These are phyloP conservation scores for Haplosporangium gracile DNA, from an alignment of 192 early-diverging fungal species.

Conservation along the genomic window DNA sequence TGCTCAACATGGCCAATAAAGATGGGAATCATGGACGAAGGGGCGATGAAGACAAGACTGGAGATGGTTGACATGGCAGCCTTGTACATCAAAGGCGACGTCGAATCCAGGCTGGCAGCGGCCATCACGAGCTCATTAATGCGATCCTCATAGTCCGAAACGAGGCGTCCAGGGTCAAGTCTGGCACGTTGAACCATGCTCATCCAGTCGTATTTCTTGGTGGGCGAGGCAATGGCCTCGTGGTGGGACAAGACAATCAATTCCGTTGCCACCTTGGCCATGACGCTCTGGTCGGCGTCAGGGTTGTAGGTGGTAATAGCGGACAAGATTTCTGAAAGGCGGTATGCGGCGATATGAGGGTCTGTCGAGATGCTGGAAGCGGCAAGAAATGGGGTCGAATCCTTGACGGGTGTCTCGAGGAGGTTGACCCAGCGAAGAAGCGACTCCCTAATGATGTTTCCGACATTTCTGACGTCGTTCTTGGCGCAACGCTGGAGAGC, in stretches of 20 bases:
- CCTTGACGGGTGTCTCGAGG: constrained; percentile 63
- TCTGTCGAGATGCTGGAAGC: constrained; percentile 41
- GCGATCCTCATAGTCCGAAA: constrained; percentile 50
- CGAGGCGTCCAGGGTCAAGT: constrained; percentile 78
- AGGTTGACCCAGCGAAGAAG: constrained; percentile 62
- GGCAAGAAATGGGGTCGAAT: constrained; percentile 58
- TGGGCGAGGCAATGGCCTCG: constrained; percentile 67
- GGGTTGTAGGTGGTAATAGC: constrained; percentile 62
- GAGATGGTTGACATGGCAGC: constrained; percentile 75
- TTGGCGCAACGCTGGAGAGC: constrained; percentile 47
- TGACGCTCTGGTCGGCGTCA: constrained; percentile 38
- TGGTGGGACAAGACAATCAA: constrained; percentile 67
- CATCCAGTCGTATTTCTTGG: constrained; percentile 87
- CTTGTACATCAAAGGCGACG: constrained; percentile 63
- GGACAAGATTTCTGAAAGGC: constrained; percentile 63
- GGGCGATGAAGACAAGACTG: constrained; percentile 71
- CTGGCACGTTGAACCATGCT: constrained; percentile 80
- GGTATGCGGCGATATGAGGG: constrained; percentile 55
- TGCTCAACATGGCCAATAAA: constrained; percentile 62
- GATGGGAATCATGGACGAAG: constrained; percentile 63
- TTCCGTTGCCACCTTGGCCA: constrained; percentile 59
- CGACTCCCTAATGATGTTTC: constrained; percentile 54
- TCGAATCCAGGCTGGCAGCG: constrained; percentile 53
- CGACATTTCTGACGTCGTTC: constrained; percentile 44
- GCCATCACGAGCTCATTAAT: constrained; percentile 65